These are phyloP conservation scores for Kodamaea arcana DNA, from an alignment of 1,139 yeast genomes.

Conservation along the genomic window DNA sequence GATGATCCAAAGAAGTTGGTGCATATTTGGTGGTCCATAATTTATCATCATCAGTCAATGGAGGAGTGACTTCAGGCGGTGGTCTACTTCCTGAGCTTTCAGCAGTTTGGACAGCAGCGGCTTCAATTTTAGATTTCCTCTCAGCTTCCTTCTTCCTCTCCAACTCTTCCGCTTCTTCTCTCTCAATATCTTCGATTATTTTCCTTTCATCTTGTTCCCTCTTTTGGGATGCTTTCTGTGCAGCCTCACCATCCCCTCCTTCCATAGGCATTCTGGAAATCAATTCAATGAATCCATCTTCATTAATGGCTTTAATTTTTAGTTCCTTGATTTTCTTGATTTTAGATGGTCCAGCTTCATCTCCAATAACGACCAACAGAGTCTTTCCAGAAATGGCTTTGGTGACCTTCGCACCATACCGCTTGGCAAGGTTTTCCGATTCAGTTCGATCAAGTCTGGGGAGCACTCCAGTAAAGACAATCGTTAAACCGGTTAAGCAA, in stretches of 20 bases:
- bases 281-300: slow-evolving; percentile 77
- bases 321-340: slow-evolving; percentile 71
- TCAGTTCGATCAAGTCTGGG: slow-evolving; percentile 76
- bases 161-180: slow-evolving; percentile 22
- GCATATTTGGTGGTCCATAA: slow-evolving; percentile 95
- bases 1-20: slow-evolving; percentile 67
- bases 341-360: slow-evolving; percentile 97
- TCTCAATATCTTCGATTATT: slow-evolving; percentile 47
- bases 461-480: slow-evolving; percentile 88
- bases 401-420: slow-evolving; percentile 93
- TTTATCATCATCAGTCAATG: slow-evolving; percentile 47
- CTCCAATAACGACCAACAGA: slow-evolving; percentile 85
- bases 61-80: slow-evolving; percentile 21
- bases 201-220: slow-evolving; percentile 61
- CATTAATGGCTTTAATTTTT: slow-evolving; percentile 76
- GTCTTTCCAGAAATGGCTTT: slow-evolving; percentile 84
- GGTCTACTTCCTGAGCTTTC: slow-evolving; percentile 1
- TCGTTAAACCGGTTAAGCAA: slow-evolving; percentile 81
- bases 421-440: slow-evolving; percentile 72
- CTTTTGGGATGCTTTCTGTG: slow-evolving; percentile 67
- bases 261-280: slow-evolving; percentile 81
- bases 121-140: not conserved
- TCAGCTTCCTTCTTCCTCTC: slow-evolving; percentile 9
- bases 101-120: not conserved
- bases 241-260: slow-evolving; percentile 82